These are phyloP conservation scores for Termitomyces sp. DNA, from an alignment of 768 basidiomycete genomes.

Conservation along the genomic window DNA sequence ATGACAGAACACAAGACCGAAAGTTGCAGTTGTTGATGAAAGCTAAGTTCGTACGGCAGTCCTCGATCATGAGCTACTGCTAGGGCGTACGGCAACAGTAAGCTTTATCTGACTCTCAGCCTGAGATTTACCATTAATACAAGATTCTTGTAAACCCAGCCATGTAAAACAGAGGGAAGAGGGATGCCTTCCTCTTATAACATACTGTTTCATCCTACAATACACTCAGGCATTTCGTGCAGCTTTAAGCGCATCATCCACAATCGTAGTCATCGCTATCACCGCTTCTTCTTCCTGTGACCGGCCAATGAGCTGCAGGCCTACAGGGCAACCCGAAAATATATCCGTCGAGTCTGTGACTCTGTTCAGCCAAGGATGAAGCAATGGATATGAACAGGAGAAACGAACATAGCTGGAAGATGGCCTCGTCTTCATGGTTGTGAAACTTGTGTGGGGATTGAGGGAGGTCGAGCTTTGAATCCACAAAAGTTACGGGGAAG, in stretches of 20 bases:
- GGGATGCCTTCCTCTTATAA: not conserved
- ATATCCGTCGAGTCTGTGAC: conserved; percentile 51
- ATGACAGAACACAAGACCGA: too few species aligned
- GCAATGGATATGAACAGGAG: not conserved
- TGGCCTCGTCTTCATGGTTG: conserved; percentile 46
- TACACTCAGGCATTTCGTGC: not conserved
- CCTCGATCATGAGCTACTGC: too few species aligned
- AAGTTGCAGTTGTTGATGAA: too few species aligned
- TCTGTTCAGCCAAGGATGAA: not conserved
- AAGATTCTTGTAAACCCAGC: too few species aligned
- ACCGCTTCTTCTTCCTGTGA: conserved; percentile 73
- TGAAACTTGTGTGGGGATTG: conserved; percentile 47
- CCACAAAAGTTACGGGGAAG: conserved; percentile 65
- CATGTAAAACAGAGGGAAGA: not conserved
- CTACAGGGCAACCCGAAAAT: conserved; percentile 54
- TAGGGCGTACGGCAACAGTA: too few species aligned
- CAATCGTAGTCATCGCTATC: conserved; percentile 62
- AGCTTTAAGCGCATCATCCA: conserved; percentile 47
- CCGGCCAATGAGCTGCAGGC: conserved; percentile 63
- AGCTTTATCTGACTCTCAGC: too few species aligned
- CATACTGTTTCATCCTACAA: not conserved
- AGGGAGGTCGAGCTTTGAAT: conserved; percentile 48
- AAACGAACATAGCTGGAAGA: conserved; percentile 53
- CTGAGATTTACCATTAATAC: too few species aligned
- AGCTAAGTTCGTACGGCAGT: too few species aligned